Conservation (phyloP, 2,329 filamentous ascomycete genomes). For the Diaporthe vaccinii region DNA sequence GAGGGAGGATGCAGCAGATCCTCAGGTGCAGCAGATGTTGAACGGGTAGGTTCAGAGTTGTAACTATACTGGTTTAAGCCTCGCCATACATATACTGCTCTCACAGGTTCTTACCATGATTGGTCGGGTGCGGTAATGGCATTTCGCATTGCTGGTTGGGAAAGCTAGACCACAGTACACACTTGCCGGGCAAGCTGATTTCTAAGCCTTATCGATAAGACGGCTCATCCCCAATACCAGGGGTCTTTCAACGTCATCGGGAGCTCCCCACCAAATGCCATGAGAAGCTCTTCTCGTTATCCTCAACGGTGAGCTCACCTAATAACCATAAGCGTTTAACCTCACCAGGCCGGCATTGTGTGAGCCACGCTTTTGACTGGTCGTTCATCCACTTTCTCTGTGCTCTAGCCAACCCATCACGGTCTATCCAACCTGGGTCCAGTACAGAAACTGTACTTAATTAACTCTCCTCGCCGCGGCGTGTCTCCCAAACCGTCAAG, state of each 20-base stretch:
- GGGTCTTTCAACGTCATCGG: conserved; percentile 18
- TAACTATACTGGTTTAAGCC: no score
- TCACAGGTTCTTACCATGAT: no score
- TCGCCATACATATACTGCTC: no score
- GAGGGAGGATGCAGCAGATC: no score
- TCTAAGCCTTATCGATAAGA: conserved; percentile 26
- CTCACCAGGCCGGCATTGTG: background rate
- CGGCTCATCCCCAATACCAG: conserved; percentile 1
- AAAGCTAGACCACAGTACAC: no score
- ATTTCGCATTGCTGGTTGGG: no score
- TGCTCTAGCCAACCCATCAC: background rate
- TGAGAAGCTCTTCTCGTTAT: background rate
- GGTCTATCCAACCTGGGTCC: background rate
- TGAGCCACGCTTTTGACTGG: background rate
- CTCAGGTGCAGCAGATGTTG: no score
- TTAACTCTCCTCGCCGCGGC: background rate
- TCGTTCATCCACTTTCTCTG: background rate
- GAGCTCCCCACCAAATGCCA: conserved; percentile 14
- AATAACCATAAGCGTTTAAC: background rate
- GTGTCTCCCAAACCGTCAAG: conserved; percentile 42
- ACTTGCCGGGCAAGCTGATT: background rate
- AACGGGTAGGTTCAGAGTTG: no score
- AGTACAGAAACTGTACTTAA: background rate
- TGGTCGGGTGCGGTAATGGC: no score
- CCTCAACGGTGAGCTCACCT: background rate